Evolutionary conservation across 2,329 filamentous ascomycete genomes (phyloP), one percentile per base, ranked within the genome.

Genomic region (Fusarium ramigenum): DNA sequence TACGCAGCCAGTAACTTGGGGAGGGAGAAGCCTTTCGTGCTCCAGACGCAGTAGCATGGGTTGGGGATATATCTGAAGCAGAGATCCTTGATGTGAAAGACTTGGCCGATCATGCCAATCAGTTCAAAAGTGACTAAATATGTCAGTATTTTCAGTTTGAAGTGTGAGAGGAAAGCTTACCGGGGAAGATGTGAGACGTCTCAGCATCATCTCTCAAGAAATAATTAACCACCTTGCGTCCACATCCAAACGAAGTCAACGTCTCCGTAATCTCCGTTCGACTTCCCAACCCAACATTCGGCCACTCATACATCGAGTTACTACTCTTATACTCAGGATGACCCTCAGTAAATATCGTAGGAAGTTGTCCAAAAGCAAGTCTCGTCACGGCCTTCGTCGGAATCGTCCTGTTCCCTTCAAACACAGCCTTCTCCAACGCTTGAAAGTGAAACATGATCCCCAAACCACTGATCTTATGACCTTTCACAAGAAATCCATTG

Each of bases 41-140:
- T 49, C 66, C 66, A 69, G n/a, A 34, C 30, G 10, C 46, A 65
- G 44, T 65, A 69, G 23, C 65, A 69, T 9, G 66, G 66, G 14
- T 69, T 69, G 4, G 66, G 65, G 4, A 69, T 65, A 12, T 69
- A 69, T 53, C 66, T 63, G 9, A 69, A 69, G 42, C 65, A 69
- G 10, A 69, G 59, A 14, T 69, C 59, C 10, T 49, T 69, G 23
- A 69, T 65, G 15, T 69, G 66, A 18, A 69, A 64, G 25, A 69
- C 10, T 32, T 69, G 65, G 1, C 66, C 59, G 16, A 59, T 30
- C 66, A 69, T 69, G 1, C 65, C 65, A 18, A 69, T 69, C 2
- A 69, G 59, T 6, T 69, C 65, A 25, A 69, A 69, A 0, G 50
- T 69, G 1, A 69, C 66, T 69, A 5, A 5, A 47, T 3, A 10